Conservation (phyloP, 495 filamentous ascomycete species). For the Oleoguttula mirabilis region DNA sequence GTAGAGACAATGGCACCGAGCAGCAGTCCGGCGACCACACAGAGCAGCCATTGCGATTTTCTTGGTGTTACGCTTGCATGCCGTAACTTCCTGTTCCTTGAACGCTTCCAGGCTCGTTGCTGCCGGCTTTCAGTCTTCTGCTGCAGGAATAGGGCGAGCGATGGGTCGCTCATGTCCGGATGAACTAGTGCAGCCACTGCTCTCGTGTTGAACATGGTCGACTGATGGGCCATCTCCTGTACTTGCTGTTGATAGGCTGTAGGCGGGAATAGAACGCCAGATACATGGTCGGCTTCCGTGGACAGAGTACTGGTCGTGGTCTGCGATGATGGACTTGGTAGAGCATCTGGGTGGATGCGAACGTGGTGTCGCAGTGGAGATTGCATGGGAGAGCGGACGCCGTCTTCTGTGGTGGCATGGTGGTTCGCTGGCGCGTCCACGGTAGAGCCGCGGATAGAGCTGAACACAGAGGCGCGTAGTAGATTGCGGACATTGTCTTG, state of each 20-base stretch:
- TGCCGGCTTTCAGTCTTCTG: constrained; percentile 12
- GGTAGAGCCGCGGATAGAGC: constrained; percentile 6
- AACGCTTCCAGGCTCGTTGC: constrained; percentile 13
- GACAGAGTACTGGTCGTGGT: neutral
- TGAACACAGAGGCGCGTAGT: constrained; percentile 8
- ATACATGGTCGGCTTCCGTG: neutral
- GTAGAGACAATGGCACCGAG: constrained; percentile 13
- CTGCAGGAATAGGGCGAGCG: constrained; percentile 8
- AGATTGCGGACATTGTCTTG: constrained; percentile 22
- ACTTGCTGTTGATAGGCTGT: constrained; percentile 4
- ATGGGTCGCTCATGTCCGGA: constrained; percentile 19
- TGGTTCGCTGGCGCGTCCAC: neutral
- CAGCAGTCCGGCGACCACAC: constrained; percentile 7
- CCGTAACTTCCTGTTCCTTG: constrained; percentile 9
- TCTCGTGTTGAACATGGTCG: constrained; percentile 16
- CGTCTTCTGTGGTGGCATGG: neutral
- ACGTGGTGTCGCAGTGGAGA: neutral
- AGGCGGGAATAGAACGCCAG: constrained; percentile 12
- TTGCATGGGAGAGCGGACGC: neutral
- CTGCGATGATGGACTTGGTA: constrained; percentile 6
- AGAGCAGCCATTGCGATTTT: constrained; percentile 4
- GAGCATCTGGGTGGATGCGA: neutral
- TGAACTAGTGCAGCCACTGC: constrained; percentile 14
- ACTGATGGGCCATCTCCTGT: constrained; percentile 7
- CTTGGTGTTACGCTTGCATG: neutral